Evolutionary conservation across 2,329 filamentous ascomycete genomes (phyloP).

Genomic region (Westerdykella ornata): DNA sequence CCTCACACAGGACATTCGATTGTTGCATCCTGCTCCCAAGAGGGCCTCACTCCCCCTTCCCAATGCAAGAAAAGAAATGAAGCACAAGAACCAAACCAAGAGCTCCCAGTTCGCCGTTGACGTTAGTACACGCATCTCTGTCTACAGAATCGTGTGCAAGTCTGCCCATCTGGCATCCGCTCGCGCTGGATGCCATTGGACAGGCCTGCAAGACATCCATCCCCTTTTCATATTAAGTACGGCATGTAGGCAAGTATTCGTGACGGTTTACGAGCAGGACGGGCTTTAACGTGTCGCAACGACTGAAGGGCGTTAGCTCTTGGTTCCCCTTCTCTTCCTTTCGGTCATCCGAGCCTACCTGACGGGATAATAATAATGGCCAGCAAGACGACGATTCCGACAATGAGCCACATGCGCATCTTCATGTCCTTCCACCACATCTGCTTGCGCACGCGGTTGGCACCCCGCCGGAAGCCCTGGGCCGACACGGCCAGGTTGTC

Average conservation of each 20-base stretch:
- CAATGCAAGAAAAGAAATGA: constrained; percentile 35
- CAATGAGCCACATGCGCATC: constrained; percentile 96
- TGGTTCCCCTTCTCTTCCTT: neutral
- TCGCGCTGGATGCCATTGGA: neutral
- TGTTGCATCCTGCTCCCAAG: no score
- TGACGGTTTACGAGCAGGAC: neutral
- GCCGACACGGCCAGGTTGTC: constrained; percentile 87
- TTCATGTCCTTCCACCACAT: constrained; percentile 99
- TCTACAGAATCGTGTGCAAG: constrained; percentile 6
- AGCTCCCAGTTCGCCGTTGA: constrained; percentile 34
- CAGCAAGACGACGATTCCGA: constrained; percentile 84
- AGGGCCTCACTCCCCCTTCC: constrained; percentile 19
- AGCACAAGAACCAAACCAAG: constrained; percentile 19
- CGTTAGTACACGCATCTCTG: constrained; percentile 26
- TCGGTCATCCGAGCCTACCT: constrained; percentile 53
- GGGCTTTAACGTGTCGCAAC: neutral
- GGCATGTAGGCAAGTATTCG: neutral
- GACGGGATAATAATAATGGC: constrained; percentile 90
- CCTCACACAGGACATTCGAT: no score
- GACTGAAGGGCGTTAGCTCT: neutral
- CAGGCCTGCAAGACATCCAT: constrained; percentile 14
- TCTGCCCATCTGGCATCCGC: no score
- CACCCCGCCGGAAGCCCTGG: constrained; percentile 90
- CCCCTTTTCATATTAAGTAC: neutral
- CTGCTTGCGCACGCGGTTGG: constrained; percentile 84